Conservation (phyloP, 768 basidiomycete genomes). For the Tricholoma flavovirens region DNA sequence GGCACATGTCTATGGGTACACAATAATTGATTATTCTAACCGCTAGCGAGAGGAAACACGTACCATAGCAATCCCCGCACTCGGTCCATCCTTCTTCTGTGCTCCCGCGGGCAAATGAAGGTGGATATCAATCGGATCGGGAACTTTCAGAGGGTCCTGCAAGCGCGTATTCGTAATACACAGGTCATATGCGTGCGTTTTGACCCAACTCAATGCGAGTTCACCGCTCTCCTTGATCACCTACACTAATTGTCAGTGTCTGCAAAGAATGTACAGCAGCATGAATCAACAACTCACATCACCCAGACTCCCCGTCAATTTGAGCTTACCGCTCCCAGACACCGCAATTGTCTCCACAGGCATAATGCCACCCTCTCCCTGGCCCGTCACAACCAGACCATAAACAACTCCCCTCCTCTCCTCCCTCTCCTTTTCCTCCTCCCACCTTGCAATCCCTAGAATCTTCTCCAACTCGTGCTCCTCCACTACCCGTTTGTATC, state of each 20-base stretch:
- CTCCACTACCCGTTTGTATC: constrained; percentile 58
- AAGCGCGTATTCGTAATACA: constrained; percentile 65
- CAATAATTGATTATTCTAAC: neutral
- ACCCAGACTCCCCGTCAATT: constrained; percentile 79
- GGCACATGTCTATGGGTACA: constrained; percentile 61
- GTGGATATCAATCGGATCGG: constrained; percentile 75
- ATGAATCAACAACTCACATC: constrained; percentile 40
- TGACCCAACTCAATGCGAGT: constrained; percentile 90
- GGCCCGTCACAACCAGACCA: constrained; percentile 83
- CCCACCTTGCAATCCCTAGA: constrained; percentile 74
- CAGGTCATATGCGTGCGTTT: constrained; percentile 74
- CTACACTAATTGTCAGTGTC: constrained; percentile 20
- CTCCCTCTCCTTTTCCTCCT: constrained; percentile 76
- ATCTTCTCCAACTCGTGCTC: constrained; percentile 76
- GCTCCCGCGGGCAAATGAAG: constrained; percentile 86
- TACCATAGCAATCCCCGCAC: constrained; percentile 87
- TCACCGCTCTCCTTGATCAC: constrained; percentile 92
- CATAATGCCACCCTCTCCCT: constrained; percentile 80
- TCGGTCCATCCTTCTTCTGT: constrained; percentile 91
- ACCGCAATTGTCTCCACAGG: constrained; percentile 80
- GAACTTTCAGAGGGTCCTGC: constrained; percentile 71
- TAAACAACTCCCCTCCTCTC: constrained; percentile 74
- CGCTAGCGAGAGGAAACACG: constrained; percentile 8
- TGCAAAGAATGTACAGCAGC: neutral
- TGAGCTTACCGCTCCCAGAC: constrained; percentile 69